Percentiles rank a stretch among this genome's conserved stretches.
phyloP scores from a whole-genome alignment of 2,329 filamentous ascomycete genomes.

The Fusarium sp. region DNA sequence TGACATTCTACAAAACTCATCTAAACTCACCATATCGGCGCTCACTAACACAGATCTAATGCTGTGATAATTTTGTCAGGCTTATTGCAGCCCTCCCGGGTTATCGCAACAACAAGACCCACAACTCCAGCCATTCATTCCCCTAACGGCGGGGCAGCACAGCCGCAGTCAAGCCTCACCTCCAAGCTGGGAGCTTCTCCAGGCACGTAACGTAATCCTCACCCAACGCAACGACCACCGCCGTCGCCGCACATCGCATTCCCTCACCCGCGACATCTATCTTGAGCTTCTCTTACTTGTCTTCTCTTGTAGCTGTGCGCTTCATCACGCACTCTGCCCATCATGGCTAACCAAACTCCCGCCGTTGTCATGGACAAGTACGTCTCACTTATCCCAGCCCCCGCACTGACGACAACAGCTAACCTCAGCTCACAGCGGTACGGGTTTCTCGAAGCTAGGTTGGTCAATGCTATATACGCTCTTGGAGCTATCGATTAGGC shows the following conservation, averaged over 20 bases:
- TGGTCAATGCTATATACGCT: constrained; percentile 54
- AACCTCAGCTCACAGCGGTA: constrained; percentile 79
- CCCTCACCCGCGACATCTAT: constrained; percentile 33
- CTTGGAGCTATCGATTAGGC: constrained; percentile 17
- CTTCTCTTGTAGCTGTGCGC: constrained; percentile 37
- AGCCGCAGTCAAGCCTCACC: constrained; percentile 48
- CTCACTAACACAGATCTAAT: neutral
- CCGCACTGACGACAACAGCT: constrained; percentile 50
- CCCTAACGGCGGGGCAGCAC: constrained; percentile 46
- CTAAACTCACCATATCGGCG: neutral
- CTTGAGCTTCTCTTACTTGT: constrained; percentile 23
- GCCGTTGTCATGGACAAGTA: constrained; percentile 99
- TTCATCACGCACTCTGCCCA: constrained; percentile 46
- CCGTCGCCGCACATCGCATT: constrained; percentile 44
- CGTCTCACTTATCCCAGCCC: constrained; percentile 63
- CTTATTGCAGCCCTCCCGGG: constrained; percentile 1
- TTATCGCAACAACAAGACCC: constrained; percentile 29
- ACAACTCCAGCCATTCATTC: constrained; percentile 27
- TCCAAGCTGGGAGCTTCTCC: constrained; percentile 48
- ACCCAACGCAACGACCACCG: constrained; percentile 47
- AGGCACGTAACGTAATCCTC: constrained; percentile 51
- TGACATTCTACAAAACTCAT: too few relatives aligned
- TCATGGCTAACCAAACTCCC: constrained; percentile 97
- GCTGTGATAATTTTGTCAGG: constrained; percentile 7
- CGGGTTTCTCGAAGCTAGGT: constrained; percentile 99